These are phyloP conservation scores for Chalara sp. DNA, from an alignment of 2,329 filamentous ascomycete species.

Conservation along the genomic window DNA sequence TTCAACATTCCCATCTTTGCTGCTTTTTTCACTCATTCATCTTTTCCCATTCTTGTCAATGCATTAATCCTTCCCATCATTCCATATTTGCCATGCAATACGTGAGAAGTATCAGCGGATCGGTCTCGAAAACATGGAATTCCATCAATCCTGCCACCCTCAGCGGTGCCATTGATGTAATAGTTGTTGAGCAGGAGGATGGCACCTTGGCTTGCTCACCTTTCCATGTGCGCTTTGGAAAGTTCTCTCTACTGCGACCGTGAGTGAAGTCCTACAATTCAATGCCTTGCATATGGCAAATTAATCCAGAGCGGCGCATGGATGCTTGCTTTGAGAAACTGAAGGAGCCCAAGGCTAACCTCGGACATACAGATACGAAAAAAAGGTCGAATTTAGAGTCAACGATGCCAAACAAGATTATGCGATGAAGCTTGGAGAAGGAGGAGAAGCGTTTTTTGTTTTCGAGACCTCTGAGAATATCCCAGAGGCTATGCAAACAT, in stretches of 20 bases:
- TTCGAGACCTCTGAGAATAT: constrained; percentile 92
- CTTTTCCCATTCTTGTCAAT: neutral
- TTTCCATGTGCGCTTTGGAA: constrained; percentile 97
- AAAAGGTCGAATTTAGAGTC: constrained; percentile 97
- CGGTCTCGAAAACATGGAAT: constrained; percentile 98
- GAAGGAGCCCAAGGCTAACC: neutral
- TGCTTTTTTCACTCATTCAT: no score
- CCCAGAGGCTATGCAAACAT: constrained; percentile 90
- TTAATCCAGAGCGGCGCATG: neutral
- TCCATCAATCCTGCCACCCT: constrained; percentile 97
- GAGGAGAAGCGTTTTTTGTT: constrained; percentile 96
- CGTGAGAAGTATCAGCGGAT: constrained; percentile 90
- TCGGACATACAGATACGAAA: constrained; percentile 58
- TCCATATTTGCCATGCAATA: constrained; percentile 69
- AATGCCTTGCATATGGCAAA: no score
- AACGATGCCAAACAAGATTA: constrained; percentile 89
- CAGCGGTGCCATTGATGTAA: constrained; percentile 96
- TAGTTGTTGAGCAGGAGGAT: constrained; percentile 95
- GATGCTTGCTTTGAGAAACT: neutral
- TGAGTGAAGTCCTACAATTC: neutral
- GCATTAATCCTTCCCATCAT: neutral
- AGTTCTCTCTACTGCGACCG: constrained; percentile 90
- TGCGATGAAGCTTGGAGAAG: constrained; percentile 97
- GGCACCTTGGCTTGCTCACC: constrained; percentile 85
- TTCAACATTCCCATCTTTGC: no score